phyloP scores from a whole-genome alignment of 306 rosid genomes.

The Sechiopsis laciniata region DNA sequence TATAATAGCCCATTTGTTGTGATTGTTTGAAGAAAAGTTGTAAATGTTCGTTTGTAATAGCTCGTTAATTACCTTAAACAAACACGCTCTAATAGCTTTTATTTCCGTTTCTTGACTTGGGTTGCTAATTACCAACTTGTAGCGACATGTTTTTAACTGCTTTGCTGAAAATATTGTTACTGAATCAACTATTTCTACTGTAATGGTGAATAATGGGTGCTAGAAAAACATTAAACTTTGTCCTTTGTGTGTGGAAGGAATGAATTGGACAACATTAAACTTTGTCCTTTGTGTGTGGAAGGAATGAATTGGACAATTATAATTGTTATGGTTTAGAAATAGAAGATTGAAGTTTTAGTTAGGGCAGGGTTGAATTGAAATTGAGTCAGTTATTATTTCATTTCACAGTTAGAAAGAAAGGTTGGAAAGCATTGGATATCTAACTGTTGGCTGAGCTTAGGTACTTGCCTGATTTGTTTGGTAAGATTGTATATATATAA shows the following conservation, averaged over 20 bases:
- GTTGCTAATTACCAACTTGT: neutral
- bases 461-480: neutral
- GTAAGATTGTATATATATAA: neutral
- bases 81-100: neutral
- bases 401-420: neutral
- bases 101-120: neutral
- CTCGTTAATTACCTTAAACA: too few species aligned
- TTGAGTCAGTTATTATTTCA: slow-evolving; percentile 3
- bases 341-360: neutral
- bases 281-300: neutral
- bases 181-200: neutral
- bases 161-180: neutral
- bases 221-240: neutral
- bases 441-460: slow-evolving; percentile 1
- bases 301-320: too few species aligned
- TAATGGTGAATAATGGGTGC: slow-evolving; percentile 2
- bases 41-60: too few species aligned
- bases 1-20: too few species aligned
- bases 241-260: neutral
- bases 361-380: neutral
- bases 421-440: neutral
- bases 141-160: neutral
- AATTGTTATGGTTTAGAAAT: neutral
- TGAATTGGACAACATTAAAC: too few species aligned
- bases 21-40: too few species aligned